Conservation (phyloP, 1,284 basidiomycete species). For the Chondrostereum purpureum region DNA sequence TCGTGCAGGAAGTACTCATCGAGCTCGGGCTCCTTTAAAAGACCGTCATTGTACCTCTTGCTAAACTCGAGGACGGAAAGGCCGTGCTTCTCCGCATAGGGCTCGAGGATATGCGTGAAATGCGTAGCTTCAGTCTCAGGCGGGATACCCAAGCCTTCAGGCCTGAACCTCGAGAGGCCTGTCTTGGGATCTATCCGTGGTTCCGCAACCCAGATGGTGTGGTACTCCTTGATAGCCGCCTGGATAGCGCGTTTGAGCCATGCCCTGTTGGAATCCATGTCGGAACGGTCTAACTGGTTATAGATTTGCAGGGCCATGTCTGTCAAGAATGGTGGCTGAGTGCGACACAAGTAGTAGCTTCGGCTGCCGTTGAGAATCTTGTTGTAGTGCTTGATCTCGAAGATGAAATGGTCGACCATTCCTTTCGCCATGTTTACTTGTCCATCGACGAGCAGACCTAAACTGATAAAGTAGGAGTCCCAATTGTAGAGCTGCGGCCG, state of each 20-base stretch:
- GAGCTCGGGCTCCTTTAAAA: conserved; percentile 80
- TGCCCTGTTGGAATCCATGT: conserved; percentile 74
- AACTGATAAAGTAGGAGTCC: conserved; percentile 92
- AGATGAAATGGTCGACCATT: conserved; percentile 98
- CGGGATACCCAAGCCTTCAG: conserved; percentile 92
- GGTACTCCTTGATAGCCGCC: conserved; percentile 98
- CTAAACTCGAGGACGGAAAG: conserved; percentile 97
- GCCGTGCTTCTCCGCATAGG: conserved; percentile 88
- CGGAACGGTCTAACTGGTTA: conserved; percentile 86
- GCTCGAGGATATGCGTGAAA: conserved; percentile 95
- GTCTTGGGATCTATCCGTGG: conserved; percentile 92
- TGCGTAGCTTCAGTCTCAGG: conserved; percentile 98
- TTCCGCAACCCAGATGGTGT: conserved; percentile 92
- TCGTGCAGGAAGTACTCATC: conserved; percentile 99
- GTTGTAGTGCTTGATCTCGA: conserved; percentile 97
- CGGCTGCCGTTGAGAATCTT: conserved; percentile 80
- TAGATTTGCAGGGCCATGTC: conserved; percentile 98
- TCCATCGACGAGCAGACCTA: conserved; percentile 93
- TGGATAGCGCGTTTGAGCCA: conserved; percentile 96
- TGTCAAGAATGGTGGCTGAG: conserved; percentile 97
- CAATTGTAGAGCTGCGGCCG: conserved; percentile 72
- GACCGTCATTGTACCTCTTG: conserved; percentile 88
- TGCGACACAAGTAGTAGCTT: conserved; percentile 89
- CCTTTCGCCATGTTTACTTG: conserved; percentile 91
- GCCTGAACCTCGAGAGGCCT: conserved; percentile 89